Evolutionary conservation across 768 basidiomycete species (phyloP).

Genomic region (Cubamyces sp.): DNA sequence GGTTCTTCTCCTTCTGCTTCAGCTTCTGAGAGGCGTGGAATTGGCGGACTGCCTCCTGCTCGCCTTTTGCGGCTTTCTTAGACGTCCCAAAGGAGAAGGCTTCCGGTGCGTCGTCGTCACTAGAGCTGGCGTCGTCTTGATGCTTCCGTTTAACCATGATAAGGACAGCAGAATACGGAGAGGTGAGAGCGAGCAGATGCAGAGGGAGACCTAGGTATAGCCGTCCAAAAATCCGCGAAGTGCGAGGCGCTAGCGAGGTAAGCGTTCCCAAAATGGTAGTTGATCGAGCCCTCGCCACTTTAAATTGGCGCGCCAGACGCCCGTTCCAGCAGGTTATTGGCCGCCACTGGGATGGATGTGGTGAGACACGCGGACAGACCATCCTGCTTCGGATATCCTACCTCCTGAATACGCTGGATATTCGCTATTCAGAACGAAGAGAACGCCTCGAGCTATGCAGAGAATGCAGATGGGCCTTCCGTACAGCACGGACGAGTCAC

Average conservation of each 20-base stretch:
- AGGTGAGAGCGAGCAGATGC: background rate
- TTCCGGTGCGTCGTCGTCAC: slow-evolving; percentile 54
- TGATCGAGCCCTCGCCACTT: background rate
- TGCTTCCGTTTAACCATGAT: slow-evolving; percentile 5
- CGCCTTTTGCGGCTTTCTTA: slow-evolving; percentile 45
- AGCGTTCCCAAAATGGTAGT: background rate
- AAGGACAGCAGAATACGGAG: background rate
- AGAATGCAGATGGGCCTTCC: background rate
- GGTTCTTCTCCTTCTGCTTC: slow-evolving; percentile 49
- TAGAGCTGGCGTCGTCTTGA: slow-evolving; percentile 8
- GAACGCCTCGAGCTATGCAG: background rate
- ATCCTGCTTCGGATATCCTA: background rate
- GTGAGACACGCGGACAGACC: background rate
- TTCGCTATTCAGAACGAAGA: background rate
- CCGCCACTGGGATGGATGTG: slow-evolving; percentile 1
- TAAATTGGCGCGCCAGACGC: no score
- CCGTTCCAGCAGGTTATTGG: background rate
- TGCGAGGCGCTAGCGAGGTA: background rate
- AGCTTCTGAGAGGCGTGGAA: slow-evolving; percentile 44
- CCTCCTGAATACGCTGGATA: background rate
- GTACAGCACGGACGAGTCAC: background rate
- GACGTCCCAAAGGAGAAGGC: slow-evolving; percentile 50
- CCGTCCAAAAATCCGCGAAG: background rate
- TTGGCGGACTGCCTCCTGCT: slow-evolving; percentile 41
- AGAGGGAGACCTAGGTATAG: background rate